phyloP scores from a whole-genome alignment of 73 alveolate species.

The Durusdinium trenchii region DNA sequence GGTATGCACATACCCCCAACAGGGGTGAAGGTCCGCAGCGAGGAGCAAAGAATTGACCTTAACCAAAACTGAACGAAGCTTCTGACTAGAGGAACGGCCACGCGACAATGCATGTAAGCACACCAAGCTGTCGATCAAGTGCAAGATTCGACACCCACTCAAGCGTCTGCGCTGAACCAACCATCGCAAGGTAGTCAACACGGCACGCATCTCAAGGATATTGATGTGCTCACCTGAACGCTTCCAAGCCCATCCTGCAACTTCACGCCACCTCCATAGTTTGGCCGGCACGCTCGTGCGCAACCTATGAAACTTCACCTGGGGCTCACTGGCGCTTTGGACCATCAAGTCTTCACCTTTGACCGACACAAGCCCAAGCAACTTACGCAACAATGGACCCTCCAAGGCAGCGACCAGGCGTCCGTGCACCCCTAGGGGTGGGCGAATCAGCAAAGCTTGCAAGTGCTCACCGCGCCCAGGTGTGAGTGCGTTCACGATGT shows the following conservation, averaged over 20 bases:
- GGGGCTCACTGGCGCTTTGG: neutral
- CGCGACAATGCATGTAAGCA: neutral
- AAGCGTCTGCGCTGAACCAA: neutral
- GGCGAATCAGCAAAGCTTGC: neutral
- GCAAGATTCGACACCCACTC: neutral
- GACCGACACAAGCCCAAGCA: neutral
- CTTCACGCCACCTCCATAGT: neutral
- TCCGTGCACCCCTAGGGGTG: neutral
- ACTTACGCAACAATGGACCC: neutral
- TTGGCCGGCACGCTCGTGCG: neutral
- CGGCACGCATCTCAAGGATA: neutral
- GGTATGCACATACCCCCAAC: neutral
- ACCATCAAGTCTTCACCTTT: constrained; percentile 13
- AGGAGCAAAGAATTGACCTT: neutral
- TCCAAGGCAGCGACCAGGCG: neutral
- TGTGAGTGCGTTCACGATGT: neutral
- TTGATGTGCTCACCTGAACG: neutral
- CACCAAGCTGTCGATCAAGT: constrained; percentile 7
- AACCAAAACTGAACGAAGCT: neutral
- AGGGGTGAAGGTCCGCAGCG: neutral
- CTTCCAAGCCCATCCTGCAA: neutral
- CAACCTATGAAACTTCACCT: neutral
- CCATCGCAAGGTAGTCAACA: neutral
- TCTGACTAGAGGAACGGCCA: neutral
- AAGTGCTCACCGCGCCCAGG: neutral